Evolutionary conservation across 164 flowering plant genomes (phyloP).

Genomic region (Vitis cinerea): DNA sequence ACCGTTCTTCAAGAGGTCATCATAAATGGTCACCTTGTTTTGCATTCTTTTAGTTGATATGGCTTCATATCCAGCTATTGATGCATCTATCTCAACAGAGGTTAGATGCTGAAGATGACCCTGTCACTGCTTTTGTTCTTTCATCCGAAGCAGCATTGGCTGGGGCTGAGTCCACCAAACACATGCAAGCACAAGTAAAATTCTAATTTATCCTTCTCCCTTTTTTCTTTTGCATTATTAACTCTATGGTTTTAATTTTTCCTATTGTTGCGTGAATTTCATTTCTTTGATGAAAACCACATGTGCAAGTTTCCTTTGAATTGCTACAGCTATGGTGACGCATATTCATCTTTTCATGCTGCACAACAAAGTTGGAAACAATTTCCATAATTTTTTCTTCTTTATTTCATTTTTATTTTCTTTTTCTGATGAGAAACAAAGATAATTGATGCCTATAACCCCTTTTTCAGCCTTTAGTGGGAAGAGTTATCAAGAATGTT

Average conservation of each 20-base stretch:
- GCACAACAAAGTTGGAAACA: no score
- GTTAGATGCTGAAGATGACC: constrained; percentile 68
- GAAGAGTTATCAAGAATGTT: no score
- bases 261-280: no score
- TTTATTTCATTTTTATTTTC: no score
- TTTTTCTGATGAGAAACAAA: no score
- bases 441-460: no score
- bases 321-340: no score
- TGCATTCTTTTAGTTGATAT: not conserved
- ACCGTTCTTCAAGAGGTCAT: constrained; percentile 69
- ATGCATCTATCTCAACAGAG: constrained; percentile 42
- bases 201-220: not conserved
- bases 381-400: no score
- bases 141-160: constrained; percentile 83
- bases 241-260: not conserved
- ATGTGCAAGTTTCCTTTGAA: no score
- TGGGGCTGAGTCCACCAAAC: constrained; percentile 86
- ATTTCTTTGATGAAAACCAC: no score
- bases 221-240: not conserved
- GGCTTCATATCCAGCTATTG: not conserved
- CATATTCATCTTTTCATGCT: no score
- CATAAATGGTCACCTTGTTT: not conserved
- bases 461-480: no score
- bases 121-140: constrained; percentile 62
- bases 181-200: constrained; percentile 75